Conservation (phyloP, 495 filamentous ascomycete genomes). For the Talaromyces ruber region DNA sequence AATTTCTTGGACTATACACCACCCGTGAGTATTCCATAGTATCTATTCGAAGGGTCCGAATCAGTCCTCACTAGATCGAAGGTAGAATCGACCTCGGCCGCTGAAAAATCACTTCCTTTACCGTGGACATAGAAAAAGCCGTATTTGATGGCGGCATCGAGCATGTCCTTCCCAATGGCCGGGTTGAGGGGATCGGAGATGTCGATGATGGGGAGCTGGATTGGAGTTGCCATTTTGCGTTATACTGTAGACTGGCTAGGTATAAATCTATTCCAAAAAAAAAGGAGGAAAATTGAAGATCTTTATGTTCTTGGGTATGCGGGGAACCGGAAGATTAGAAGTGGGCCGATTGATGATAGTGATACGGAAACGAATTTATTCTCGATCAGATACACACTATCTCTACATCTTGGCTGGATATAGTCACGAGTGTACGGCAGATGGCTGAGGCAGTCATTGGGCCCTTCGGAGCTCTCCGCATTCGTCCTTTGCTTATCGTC, state of each 20-base stretch:
- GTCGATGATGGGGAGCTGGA: conserved; percentile 71
- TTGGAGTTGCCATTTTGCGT: conserved; percentile 40
- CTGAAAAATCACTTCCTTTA: conserved; percentile 56
- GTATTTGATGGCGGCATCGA: conserved; percentile 70
- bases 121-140: conserved; percentile 87
- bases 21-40: no score
- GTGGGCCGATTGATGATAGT: background rate
- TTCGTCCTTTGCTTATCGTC: background rate
- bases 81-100: conserved; percentile 55
- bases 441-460: background rate
- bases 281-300: background rate
- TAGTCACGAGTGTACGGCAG: background rate
- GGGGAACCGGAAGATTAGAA: background rate
- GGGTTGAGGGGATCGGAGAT: conserved; percentile 44
- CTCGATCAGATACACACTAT: background rate
- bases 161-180: conserved; percentile 58
- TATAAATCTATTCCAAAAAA: no score
- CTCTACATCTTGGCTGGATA: background rate
- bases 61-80: conserved; percentile 68
- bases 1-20: conserved; percentile 64
- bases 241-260: no score
- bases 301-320: background rate
- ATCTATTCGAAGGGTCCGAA: no score
- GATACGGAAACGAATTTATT: background rate
- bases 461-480: background rate